Percentiles rank a stretch among this genome's conserved stretches.
phyloP scores from a whole-genome alignment of 345 rosid species.

The Pistacia integerrima region DNA sequence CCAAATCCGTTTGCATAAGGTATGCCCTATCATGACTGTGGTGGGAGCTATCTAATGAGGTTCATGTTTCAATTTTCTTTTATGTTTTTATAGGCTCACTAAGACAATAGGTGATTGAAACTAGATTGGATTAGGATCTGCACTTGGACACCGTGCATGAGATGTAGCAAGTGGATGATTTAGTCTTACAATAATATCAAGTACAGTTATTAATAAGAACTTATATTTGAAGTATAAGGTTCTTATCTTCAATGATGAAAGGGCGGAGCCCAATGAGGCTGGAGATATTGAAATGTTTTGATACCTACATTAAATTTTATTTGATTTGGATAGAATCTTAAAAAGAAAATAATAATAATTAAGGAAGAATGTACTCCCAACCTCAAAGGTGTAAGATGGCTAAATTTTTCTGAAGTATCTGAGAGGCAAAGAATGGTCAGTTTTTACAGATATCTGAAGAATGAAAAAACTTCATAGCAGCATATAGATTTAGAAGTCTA shows the following conservation, averaged over 20 bases:
- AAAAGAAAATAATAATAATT: not conserved
- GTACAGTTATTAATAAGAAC: not conserved
- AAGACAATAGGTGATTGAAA: not conserved
- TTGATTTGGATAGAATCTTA: not conserved
- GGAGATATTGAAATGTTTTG: not conserved
- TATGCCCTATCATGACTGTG: constrained; percentile 25
- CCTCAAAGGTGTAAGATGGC: not conserved
- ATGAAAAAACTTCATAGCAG: not conserved
- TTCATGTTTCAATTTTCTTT: not conserved
- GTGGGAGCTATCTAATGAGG: constrained; percentile 6
- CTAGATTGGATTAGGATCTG: not conserved
- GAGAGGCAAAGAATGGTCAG: no score
- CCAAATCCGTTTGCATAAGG: constrained; percentile 58
- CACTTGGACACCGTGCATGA: not conserved
- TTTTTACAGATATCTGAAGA: not conserved
- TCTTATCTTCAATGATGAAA: not conserved
- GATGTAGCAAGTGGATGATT: not conserved
- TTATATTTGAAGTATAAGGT: not conserved
- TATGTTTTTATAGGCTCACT: not conserved
- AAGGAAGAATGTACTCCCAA: not conserved
- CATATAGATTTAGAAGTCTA: not conserved
- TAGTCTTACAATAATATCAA: not conserved
- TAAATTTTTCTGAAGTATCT: not conserved
- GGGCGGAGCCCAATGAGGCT: not conserved
- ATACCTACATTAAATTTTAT: not conserved